These are phyloP conservation scores for Aspergillus tanneri DNA, from an alignment of 2,329 filamentous ascomycete species.

Conservation along the genomic window DNA sequence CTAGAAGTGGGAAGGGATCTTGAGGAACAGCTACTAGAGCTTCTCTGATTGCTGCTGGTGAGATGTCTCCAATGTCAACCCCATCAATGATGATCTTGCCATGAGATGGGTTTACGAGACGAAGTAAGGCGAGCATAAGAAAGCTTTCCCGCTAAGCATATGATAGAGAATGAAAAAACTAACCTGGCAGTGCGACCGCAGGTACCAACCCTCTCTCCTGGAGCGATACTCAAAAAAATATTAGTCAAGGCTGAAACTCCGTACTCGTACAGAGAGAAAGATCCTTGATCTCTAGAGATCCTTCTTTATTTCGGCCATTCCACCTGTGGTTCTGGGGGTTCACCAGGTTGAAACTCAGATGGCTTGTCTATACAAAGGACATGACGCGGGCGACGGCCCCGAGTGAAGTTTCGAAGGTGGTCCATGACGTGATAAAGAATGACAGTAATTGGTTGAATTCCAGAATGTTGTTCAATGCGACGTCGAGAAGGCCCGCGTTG, in stretches of 20 bases:
- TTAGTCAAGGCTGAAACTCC: not conserved
- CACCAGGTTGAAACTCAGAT: conserved; percentile 1
- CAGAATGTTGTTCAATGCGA: conserved; percentile 49
- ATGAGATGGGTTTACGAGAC: conserved; percentile 25
- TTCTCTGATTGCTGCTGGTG: conserved; percentile 14
- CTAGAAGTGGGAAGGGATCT: conserved; percentile 24
- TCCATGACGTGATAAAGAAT: conserved; percentile 50
- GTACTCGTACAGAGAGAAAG: not conserved
- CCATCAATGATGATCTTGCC: conserved; percentile 25
- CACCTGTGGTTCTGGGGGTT: not conserved
- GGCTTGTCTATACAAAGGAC: conserved; percentile 10
- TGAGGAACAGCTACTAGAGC: conserved; percentile 25
- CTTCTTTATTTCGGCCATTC: conserved; percentile 1
- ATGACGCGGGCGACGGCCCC: conserved; percentile 40
- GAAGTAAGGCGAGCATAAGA: conserved; percentile 22
- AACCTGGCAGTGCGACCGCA: not conserved
- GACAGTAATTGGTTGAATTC: conserved; percentile 46
- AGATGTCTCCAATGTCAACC: conserved; percentile 17
- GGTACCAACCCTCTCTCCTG: not conserved
- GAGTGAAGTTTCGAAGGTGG: conserved; percentile 53
- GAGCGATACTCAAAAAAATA: not conserved
- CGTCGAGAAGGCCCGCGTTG: conserved; percentile 46
- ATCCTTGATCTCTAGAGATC: not conserved
- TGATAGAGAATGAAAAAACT: not conserved
- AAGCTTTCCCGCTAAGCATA: conserved; percentile 9